A percentile compares a stretch with the other conserved stretches of the same genome.
These are phyloP conservation scores for Puccinia brachypodii DNA, from an alignment of 1,284 basidiomycete species.

Conservation along the genomic window DNA sequence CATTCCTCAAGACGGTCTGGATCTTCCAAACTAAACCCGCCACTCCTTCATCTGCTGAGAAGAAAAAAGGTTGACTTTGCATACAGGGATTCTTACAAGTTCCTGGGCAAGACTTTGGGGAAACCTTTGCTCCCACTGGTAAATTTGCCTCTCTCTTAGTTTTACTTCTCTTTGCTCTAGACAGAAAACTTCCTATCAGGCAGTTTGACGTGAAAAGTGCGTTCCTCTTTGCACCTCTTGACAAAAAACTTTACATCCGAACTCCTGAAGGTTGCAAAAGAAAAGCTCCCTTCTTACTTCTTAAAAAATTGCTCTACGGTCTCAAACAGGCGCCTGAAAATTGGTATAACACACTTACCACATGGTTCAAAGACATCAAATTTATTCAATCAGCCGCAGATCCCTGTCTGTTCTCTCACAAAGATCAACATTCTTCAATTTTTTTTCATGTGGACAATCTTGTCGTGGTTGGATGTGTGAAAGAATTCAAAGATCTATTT, in stretches of 20 bases:
- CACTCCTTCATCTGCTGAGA: not conserved
- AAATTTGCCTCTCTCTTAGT: not conserved
- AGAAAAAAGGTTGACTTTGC: not conserved
- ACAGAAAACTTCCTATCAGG: not conserved
- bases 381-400: not conserved
- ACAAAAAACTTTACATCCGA: not conserved
- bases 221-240: not conserved
- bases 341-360: not conserved
- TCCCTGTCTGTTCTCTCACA: not conserved
- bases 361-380: not conserved
- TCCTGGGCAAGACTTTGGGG: not conserved
- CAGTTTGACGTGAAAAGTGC: conserved; percentile 17
- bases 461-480: not conserved
- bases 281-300: not conserved
- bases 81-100: conserved; percentile 1
- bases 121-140: conserved; percentile 4
- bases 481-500: not conserved
- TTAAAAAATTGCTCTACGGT: not conserved
- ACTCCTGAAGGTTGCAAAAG: not conserved
- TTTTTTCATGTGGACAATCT: conserved; percentile 15
- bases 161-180: not conserved
- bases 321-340: not conserved
- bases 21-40: conserved; percentile 2
- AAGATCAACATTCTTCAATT: not conserved
- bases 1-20: not conserved